These are phyloP conservation scores for Penicillium argentinense DNA, from an alignment of 495 filamentous ascomycete genomes.

Conservation along the genomic window DNA sequence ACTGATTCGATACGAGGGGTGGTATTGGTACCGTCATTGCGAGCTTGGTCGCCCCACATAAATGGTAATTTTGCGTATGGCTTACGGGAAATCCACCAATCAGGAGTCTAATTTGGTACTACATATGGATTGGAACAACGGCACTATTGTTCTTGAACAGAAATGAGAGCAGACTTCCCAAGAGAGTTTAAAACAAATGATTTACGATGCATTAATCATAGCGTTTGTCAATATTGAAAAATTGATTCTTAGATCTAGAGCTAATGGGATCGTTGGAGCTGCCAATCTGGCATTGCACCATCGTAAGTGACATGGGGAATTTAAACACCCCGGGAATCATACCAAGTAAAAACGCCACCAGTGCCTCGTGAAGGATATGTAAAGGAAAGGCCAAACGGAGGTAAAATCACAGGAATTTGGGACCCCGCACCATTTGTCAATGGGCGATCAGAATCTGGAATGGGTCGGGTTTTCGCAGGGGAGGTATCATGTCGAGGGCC, in stretches of 20 bases:
- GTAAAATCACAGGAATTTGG: conserved; percentile 27
- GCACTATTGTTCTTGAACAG: too few relatives aligned
- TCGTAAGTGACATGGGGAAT: conserved; percentile 26
- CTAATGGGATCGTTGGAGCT: conserved; percentile 15
- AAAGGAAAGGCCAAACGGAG: conserved; percentile 5
- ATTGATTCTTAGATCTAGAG: conserved; percentile 13
- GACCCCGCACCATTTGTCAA: background rate
- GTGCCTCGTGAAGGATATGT: conserved; percentile 28
- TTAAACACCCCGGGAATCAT: conserved; percentile 24
- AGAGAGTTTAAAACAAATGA: too few relatives aligned
- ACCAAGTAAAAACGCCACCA: conserved; percentile 22
- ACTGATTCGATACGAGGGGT: conserved; percentile 25
- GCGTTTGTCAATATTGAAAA: conserved; percentile 5
- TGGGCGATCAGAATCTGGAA: background rate
- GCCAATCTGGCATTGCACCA: conserved; percentile 19
- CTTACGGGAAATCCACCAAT: conserved; percentile 19
- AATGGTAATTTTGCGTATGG: conserved; percentile 12
- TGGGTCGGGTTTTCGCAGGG: conserved; percentile 12
- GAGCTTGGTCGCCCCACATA: background rate
- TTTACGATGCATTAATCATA: background rate
- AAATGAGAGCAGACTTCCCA: too few relatives aligned
- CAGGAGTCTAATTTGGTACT: background rate
- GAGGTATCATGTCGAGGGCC: conserved; percentile 41
- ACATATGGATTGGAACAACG: too few relatives aligned
- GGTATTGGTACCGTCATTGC: conserved; percentile 14